These are phyloP conservation scores for Diplotaxis tenuifolia DNA, from an alignment of 345 rosid species.

Conservation along the genomic window DNA sequence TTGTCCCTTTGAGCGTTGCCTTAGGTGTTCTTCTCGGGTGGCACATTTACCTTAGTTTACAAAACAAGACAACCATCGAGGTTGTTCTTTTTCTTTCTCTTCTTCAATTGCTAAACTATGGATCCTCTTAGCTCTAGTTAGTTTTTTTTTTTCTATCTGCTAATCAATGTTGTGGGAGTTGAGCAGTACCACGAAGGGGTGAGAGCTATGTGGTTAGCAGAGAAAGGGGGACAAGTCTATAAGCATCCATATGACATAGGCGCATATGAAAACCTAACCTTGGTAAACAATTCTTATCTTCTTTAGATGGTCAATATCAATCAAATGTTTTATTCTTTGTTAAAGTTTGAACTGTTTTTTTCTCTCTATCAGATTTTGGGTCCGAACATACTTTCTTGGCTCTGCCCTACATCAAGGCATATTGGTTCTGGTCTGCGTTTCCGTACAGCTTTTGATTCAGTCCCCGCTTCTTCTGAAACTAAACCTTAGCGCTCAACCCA, in stretches of 20 bases:
- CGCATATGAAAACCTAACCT: conserved; percentile 63
- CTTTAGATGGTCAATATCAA: neutral
- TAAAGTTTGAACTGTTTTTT: neutral
- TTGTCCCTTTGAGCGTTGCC: conserved; percentile 61
- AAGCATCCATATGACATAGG: conserved; percentile 89
- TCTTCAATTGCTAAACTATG: conserved; percentile 7
- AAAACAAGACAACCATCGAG: conserved; percentile 92
- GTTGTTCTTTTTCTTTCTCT: conserved; percentile 36
- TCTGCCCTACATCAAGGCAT: conserved; percentile 66
- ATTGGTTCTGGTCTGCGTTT: conserved; percentile 73
- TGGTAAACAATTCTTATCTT: conserved; percentile 40
- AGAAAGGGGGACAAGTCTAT: conserved; percentile 77
- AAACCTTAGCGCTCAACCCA: conserved; percentile 24
- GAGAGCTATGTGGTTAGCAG: conserved; percentile 92
- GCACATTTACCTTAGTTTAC: conserved; percentile 80
- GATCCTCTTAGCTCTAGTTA: neutral
- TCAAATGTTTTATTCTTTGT: neutral
- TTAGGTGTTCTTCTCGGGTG: conserved; percentile 78
- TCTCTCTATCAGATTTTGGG: conserved; percentile 63
- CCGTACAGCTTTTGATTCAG: conserved; percentile 57
- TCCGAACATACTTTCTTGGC: conserved; percentile 69
- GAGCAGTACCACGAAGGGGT: conserved; percentile 90
- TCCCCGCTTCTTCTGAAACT: conserved; percentile 31
- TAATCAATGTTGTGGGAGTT: conserved; percentile 15
- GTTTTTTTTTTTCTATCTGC: neutral